These are phyloP conservation scores for Trifolium fragiferum DNA, from an alignment of 306 rosid species.

Conservation along the genomic window DNA sequence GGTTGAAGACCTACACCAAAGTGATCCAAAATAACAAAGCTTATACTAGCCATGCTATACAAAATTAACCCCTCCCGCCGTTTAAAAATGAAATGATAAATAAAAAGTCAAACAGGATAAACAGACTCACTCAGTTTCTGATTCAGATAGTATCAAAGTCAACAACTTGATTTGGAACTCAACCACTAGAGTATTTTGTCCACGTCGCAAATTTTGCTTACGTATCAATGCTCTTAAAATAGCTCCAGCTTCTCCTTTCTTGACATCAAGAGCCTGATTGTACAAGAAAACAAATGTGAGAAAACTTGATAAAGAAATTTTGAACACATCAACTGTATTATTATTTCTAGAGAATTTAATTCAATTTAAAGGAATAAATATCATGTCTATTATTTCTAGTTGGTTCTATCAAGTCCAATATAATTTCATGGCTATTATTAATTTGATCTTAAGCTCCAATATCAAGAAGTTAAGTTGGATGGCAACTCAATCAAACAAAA, in stretches of 20 bases:
- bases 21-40: not conserved
- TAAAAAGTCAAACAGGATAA: not conserved
- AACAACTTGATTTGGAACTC: conserved; percentile 44
- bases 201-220: conserved; percentile 23
- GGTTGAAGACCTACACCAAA: conserved; percentile 39
- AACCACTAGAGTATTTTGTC: conserved; percentile 22
- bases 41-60: not conserved
- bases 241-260: conserved; percentile 48
- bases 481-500: not conserved
- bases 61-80: not conserved
- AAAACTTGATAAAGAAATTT: conserved; percentile 12
- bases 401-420: not conserved
- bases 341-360: conserved; percentile 9
- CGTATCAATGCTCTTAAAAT: conserved; percentile 43
- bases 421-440: not conserved
- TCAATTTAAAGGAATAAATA: not conserved
- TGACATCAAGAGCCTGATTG: conserved; percentile 45
- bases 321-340: not conserved
- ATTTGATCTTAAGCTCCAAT: not conserved
- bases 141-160: conserved; percentile 38
- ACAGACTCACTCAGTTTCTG: conserved; percentile 39
- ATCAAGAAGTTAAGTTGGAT: not conserved
- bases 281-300: conserved; percentile 15
- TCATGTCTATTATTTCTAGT: too few relatives aligned
- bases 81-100: not conserved